Conservation (phyloP, 1,284 basidiomycete species). For the Phlebopus sp. region DNA sequence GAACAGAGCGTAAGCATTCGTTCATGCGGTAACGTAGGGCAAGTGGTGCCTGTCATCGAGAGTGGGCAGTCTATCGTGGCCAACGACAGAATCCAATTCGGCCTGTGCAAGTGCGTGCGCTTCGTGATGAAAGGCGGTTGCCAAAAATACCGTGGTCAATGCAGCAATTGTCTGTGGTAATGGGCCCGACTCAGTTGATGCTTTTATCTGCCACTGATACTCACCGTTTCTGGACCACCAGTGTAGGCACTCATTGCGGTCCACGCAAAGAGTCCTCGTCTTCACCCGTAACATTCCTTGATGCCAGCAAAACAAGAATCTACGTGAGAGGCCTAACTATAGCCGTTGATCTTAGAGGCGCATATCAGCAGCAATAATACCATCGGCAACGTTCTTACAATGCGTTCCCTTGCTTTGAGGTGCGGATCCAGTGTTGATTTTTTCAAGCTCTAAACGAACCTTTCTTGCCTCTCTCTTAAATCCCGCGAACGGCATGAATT, state of each 20-base stretch:
- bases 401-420: too few species aligned
- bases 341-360: too few species aligned
- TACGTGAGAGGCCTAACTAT: too few species aligned
- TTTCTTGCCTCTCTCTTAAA: slow-evolving; percentile 24
- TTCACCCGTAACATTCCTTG: slow-evolving; percentile 12
- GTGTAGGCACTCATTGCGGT: too few species aligned
- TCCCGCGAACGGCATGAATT: slow-evolving; percentile 35
- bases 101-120: slow-evolving; percentile 25
- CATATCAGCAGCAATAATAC: too few species aligned
- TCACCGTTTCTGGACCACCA: too few species aligned
- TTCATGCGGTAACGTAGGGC: slow-evolving; percentile 37
- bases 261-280: slow-evolving; percentile 1
- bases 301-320: slow-evolving; percentile 2
- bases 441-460: not conserved
- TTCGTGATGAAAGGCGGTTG: too few species aligned
- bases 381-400: too few species aligned
- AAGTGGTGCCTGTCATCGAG: slow-evolving; percentile 34
- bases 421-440: not conserved
- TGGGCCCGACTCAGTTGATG: too few species aligned
- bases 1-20: slow-evolving; percentile 35
- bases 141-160: too few species aligned
- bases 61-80: slow-evolving; percentile 32
- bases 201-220: too few species aligned
- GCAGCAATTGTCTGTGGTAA: too few species aligned
- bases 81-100: slow-evolving; percentile 37